Evolutionary conservation across 2,329 filamentous ascomycete genomes (phyloP).

Genomic region (Trichoderma semiorbis): DNA sequence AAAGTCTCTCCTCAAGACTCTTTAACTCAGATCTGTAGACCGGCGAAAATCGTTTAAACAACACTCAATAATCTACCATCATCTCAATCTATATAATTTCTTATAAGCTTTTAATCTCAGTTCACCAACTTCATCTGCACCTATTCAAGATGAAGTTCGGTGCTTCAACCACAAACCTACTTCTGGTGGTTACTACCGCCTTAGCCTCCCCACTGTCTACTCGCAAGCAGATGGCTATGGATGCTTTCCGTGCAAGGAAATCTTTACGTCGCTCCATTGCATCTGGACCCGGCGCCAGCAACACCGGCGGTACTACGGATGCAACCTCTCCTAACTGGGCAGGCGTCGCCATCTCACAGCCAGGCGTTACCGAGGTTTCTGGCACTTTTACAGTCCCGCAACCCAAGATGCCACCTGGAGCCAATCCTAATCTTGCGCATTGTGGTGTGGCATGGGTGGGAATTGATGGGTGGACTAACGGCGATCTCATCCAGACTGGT

Average conservation of each 20-base stretch:
- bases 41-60: not conserved
- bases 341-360: not conserved
- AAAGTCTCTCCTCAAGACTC: not conserved
- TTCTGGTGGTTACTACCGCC: not conserved
- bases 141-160: constrained; percentile 1
- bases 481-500: constrained; percentile 6
- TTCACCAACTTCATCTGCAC: not conserved
- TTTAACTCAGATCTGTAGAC: not conserved
- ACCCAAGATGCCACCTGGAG: not conserved
- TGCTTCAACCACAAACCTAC: not conserved
- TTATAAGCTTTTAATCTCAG: not conserved
- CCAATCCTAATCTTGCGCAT: not conserved
- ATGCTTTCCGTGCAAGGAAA: not conserved
- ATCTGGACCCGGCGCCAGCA: not conserved
- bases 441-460: constrained; percentile 8
- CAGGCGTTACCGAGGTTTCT: not conserved
- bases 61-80: not conserved
- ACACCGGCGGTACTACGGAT: not conserved
- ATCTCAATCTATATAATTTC: not conserved
- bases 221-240: constrained; percentile 5
- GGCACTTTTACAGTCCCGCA: constrained; percentile 5
- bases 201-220: not conserved
- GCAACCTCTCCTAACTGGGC: not conserved
- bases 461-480: constrained; percentile 2
- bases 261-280: not conserved